Percentiles rank a stretch among this genome's conserved stretches.
phyloP scores from a whole-genome alignment of 179 eudicot genomes.

The Spergularia azorica region DNA sequence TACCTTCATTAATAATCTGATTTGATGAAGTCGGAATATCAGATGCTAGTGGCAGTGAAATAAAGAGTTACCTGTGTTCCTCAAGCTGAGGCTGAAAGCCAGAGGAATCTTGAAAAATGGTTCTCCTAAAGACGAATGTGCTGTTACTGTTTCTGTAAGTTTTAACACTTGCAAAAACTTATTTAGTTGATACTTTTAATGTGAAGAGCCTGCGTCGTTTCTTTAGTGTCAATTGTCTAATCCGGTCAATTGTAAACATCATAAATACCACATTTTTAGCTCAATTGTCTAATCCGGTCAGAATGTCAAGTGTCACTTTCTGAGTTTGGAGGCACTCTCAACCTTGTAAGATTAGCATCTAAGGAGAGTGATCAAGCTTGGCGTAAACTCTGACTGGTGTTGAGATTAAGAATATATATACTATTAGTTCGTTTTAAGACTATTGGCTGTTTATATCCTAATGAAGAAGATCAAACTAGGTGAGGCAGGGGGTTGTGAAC shows the following conservation, averaged over 20 bases:
- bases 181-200: neutral
- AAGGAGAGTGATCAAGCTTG: neutral
- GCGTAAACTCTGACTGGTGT: neutral
- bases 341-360: no score
- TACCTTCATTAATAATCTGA: constrained; percentile 10
- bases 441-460: no score
- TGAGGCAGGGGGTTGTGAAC: neutral
- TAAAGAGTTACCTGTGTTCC: constrained; percentile 76
- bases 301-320: neutral
- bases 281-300: neutral
- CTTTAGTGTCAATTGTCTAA: no score
- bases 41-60: constrained; percentile 40
- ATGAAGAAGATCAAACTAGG: neutral
- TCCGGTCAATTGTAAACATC: no score
- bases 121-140: constrained; percentile 33
- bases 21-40: constrained; percentile 32
- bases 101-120: constrained; percentile 85
- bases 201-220: no score
- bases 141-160: constrained; percentile 45
- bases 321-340: neutral
- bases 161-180: neutral
- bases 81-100: constrained; percentile 79
- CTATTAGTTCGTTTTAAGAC: no score
- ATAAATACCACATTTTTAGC: neutral
- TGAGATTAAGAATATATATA: neutral